phyloP scores from a whole-genome alignment of 225 moss, liverwort and hornwort genomes.

The Antitrichia curtipendula region DNA sequence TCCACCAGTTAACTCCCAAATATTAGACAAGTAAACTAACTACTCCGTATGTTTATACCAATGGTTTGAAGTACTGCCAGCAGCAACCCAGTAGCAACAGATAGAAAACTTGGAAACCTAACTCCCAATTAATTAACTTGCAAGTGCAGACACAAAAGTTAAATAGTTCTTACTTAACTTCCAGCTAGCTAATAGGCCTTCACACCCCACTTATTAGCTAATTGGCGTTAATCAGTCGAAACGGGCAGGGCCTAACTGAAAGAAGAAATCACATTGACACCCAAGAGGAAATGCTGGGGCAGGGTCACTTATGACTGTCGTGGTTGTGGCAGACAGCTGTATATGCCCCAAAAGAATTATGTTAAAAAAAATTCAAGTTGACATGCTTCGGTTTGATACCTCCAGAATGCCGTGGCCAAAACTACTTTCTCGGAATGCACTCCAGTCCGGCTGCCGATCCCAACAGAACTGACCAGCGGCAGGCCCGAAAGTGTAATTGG shows the following conservation, averaged over 20 bases:
- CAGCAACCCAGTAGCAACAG: neutral
- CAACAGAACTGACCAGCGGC: constrained; percentile 67
- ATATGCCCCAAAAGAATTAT: too few relatives aligned
- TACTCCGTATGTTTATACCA: neutral
- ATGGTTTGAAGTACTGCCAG: neutral
- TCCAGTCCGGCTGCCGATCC: constrained; percentile 77
- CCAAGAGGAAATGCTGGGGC: neutral
- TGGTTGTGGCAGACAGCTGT: neutral
- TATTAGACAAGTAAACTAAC: neutral
- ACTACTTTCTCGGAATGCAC: constrained; percentile 78
- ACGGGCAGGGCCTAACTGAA: neutral
- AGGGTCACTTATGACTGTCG: neutral
- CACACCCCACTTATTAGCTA: neutral
- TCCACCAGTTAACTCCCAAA: neutral
- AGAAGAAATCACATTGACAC: neutral
- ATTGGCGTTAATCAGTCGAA: neutral
- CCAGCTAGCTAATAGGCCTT: too few relatives aligned
- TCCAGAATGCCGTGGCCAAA: constrained; percentile 74
- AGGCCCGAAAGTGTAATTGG: constrained; percentile 52
- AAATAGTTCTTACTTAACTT: neutral
- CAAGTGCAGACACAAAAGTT: neutral
- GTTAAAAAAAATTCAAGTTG: neutral
- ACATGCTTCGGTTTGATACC: neutral
- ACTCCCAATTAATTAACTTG: neutral
- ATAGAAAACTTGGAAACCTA: too few relatives aligned